Evolutionary conservation across 2,329 filamentous ascomycete genomes (phyloP), one percentile per base, ranked within the genome.

Genomic region (Grosmannia huntii): DNA sequence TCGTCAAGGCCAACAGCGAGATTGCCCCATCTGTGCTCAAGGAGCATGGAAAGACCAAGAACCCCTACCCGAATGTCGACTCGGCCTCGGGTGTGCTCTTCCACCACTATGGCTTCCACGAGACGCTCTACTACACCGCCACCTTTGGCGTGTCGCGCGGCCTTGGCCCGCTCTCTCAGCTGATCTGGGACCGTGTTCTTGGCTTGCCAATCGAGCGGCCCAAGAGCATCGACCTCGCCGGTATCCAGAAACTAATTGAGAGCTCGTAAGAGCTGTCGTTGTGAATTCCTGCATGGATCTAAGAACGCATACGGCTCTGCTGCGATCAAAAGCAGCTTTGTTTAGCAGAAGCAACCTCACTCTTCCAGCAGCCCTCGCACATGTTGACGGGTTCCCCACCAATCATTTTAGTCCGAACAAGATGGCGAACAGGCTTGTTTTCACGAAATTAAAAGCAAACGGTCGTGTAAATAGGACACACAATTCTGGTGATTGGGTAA

Each of bases 41-140:
- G 67, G 85, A 96, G 76, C 94, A 99, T 70, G 94, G 94, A 72
- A 97, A 96, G 85, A 96, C 90, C 65, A 95, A 95, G 81, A 96
- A 96, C 76, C 90, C 94, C 2, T 95, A 92, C 75, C 94, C 94
- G 63, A 99, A 99, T 71, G 94, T 99, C 62, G 94, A 99, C 73
- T 90, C 87, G 53, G 86, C 84, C 62, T 96, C 90, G 0, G 94
- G 94, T 63, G 91, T 97, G 6, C 80, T 99, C 54, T 97, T 99
- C 83, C 86, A 97, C 74, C 90, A 97, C 77, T 99, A 96, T 71
- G 94, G 92, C 60, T 96, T 99, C 84, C 87, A 89, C 71, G 90
- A 97, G 77, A 96, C 92, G 0, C 80, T 97, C 12, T 99, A 97
- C 79, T 99, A 97, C 76, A 86, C 84, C 4, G 84, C 82, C 60